Conservation (phyloP, 345 rosid genomes). For the Syzygium grande region DNA sequence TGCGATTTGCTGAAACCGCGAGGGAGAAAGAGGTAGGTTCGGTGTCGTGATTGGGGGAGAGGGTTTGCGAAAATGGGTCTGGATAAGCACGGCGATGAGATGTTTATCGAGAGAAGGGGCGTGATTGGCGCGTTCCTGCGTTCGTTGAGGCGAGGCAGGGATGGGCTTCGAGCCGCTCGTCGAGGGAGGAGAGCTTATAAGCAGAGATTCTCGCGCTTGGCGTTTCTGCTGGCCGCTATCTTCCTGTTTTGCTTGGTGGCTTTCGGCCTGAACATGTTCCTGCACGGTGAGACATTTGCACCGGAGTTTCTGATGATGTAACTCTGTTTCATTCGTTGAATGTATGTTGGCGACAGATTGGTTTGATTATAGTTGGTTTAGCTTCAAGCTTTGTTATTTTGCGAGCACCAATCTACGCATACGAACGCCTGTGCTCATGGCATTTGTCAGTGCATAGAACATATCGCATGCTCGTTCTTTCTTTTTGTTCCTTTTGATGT, state of each 20-base stretch:
- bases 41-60: background rate
- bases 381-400: background rate
- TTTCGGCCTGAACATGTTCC: slow-evolving; percentile 40
- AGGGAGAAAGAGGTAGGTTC: background rate
- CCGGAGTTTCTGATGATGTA: background rate
- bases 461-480: background rate
- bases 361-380: background rate
- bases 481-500: background rate
- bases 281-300: slow-evolving; percentile 42
- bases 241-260: slow-evolving; percentile 37
- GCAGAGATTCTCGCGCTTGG: slow-evolving; percentile 15
- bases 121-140: background rate
- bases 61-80: background rate
- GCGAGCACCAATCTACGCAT: background rate
- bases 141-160: background rate
- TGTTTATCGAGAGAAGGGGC: background rate
- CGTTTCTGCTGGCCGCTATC: slow-evolving; percentile 32
- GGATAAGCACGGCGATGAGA: background rate
- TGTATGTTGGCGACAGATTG: background rate
- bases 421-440: background rate
- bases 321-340: background rate
- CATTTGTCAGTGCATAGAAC: background rate
- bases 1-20: background rate
- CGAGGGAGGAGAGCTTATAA: slow-evolving; percentile 1
- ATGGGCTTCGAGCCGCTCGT: background rate